These are phyloP conservation scores for Zychaea mexicana DNA, from an alignment of 371 early-diverging fungal genomes.

Conservation along the genomic window DNA sequence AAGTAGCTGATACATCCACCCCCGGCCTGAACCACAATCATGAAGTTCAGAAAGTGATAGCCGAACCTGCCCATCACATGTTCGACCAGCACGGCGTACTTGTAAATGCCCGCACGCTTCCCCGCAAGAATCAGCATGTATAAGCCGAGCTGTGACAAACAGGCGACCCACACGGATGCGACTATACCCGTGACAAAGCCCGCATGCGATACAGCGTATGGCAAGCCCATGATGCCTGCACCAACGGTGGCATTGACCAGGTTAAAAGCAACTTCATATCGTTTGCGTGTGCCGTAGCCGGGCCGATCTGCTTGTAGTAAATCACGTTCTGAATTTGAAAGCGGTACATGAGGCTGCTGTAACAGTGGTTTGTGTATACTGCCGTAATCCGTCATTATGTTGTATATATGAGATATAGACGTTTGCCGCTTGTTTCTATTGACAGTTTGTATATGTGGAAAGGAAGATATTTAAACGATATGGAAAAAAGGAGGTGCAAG, in stretches of 20 bases:
- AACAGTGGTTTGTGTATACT: constrained; percentile 25
- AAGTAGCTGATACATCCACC: constrained; percentile 56
- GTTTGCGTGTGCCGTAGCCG: constrained; percentile 44
- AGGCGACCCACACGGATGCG: constrained; percentile 50
- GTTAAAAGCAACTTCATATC: constrained; percentile 51
- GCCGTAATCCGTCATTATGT: constrained; percentile 28
- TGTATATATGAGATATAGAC: not conserved
- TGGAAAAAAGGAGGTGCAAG: constrained; percentile 5
- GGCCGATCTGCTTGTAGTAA: constrained; percentile 46
- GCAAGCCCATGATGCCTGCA: constrained; percentile 51
- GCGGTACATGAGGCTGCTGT: constrained; percentile 10
- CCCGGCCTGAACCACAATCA: constrained; percentile 54
- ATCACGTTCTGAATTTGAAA: constrained; percentile 39
- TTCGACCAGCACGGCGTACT: constrained; percentile 56
- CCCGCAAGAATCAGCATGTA: constrained; percentile 59
- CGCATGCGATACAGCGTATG: constrained; percentile 52
- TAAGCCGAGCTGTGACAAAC: constrained; percentile 51
- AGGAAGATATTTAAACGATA: not conserved
- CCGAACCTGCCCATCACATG: constrained; percentile 54
- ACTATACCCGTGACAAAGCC: constrained; percentile 57
- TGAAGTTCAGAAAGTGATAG: constrained; percentile 51
- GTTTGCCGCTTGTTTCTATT: no score
- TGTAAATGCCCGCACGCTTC: constrained; percentile 50
- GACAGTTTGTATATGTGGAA: no score
- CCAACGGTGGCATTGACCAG: constrained; percentile 66